A percentile compares a stretch with the other conserved stretches of the same genome.
Evolutionary conservation across 345 rosid genomes (phyloP).

Genomic region (Conringia planisiliqua): DNA sequence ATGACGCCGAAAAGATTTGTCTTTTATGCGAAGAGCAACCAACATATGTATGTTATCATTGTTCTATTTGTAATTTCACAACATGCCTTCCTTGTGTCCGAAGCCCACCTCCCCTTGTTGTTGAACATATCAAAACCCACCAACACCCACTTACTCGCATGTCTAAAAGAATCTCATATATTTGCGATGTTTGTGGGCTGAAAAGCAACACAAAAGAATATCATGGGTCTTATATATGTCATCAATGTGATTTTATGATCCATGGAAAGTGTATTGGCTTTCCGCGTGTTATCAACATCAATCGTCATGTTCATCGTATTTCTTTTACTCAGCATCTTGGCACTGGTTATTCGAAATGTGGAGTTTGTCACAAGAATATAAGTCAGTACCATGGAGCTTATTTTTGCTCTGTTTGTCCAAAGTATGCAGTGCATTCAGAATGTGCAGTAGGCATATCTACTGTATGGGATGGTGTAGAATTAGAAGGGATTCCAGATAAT

Average conservation of each 20-base stretch:
- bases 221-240: background rate
- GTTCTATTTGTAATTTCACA: background rate
- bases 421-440: background rate
- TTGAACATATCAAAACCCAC: background rate
- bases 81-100: background rate
- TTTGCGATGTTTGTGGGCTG: slow-evolving; percentile 8
- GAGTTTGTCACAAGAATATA: background rate
- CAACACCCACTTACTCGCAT: background rate
- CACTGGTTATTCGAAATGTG: background rate
- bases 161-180: background rate
- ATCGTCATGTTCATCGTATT: background rate
- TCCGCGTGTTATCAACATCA: background rate
- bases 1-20: background rate
- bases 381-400: background rate
- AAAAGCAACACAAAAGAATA: no score
- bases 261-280: background rate
- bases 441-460: background rate
- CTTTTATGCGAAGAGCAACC: background rate
- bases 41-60: background rate
- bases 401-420: background rate
- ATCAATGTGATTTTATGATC: background rate
- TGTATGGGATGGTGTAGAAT: background rate
- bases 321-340: background rate
- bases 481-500: background rate
- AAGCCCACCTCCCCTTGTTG: background rate